Evolutionary conservation across 768 basidiomycete genomes (phyloP), one percentile per base, ranked within the genome.

Genomic region (Boletus rufocinnamomeus): DNA sequence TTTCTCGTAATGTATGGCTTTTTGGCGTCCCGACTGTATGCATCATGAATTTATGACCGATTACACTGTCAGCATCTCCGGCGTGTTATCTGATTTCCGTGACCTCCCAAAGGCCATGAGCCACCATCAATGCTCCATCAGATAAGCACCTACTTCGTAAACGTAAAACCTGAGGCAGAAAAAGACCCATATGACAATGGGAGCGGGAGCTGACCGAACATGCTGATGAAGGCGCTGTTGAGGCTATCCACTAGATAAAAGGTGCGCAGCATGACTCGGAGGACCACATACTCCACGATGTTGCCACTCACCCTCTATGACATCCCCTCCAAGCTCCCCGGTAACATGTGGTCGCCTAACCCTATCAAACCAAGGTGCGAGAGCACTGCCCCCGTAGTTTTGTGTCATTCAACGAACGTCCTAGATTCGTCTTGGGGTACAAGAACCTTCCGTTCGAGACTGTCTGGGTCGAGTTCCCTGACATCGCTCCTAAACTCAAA

Each of bases 261-360:
- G 30, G 23, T 8, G 23, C n/a, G 14, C 10, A 6, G 19, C 2
- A 37, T 16, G 21, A 34, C 27, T 25, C n/a, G 6, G 6, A 54
- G 17, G 7, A 34, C n/a, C 23, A 47, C 54, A 56, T 19, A 41
- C 13, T 25, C 17, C 37, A 40, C 28, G 4, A 72, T 72, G 70
- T 50, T 62, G 21, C 63, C 70, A 0, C 70, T 77, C 25, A 61
- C 67, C 52, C 66, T 79, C 55, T 77, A 75, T 30, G 78, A 79
- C 23, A 71, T 74, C 27, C 69, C 75, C 17, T 74, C 69, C 43
- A 67, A 67, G 6, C 53, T 70, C 9, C 68, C 73, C 0, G 69
- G 65, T 4, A 70, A 68, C 21, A 57, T n/a, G 3, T 78, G 72
- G 72, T 71, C 78, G 1, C 72, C 73, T 7, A 80, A 78, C 52